Conservation (phyloP, 2,329 filamentous ascomycete genomes). For the Phaeosphaeriaceae sp. region DNA sequence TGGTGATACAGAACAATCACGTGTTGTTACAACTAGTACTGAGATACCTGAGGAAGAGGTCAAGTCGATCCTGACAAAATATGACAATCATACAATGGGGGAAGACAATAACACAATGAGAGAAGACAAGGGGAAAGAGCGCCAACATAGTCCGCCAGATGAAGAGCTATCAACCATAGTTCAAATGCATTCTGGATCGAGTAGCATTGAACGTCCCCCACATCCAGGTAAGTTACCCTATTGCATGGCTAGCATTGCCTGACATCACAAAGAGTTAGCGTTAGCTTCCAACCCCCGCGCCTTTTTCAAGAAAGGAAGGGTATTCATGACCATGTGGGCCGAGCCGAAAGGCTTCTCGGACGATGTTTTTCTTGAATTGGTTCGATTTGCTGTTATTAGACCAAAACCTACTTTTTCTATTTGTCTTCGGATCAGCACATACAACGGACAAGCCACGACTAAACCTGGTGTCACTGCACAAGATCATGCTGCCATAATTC, state of each 20-base stretch:
- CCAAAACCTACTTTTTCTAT: constrained; percentile 1
- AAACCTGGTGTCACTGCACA: constrained; percentile 2
- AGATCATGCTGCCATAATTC: constrained; percentile 12
- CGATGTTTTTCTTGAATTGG: constrained; percentile 1
- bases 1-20: background rate
- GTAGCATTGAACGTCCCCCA: background rate
- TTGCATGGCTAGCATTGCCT: background rate
- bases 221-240: background rate
- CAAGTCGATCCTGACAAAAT: background rate
- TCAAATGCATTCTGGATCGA: too few species aligned
- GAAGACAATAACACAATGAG: background rate
- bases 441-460: constrained; percentile 4
- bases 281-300: constrained; percentile 4
- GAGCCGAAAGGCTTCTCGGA: constrained; percentile 1
- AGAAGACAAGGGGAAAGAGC: background rate
- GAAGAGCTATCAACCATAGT: too few species aligned
- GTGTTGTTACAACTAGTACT: background rate
- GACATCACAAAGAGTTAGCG: constrained; percentile 3
- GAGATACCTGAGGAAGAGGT: background rate
- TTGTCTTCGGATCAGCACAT: constrained; percentile 9
- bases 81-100: background rate
- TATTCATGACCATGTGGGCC: constrained; percentile 12
- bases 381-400: constrained; percentile 10
- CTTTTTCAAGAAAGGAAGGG: constrained; percentile 18
- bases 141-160: background rate